Percentiles rank a stretch among this genome's conserved stretches.
Evolutionary conservation across 768 basidiomycete species (phyloP).

Genomic region (Mycena alexandri): DNA sequence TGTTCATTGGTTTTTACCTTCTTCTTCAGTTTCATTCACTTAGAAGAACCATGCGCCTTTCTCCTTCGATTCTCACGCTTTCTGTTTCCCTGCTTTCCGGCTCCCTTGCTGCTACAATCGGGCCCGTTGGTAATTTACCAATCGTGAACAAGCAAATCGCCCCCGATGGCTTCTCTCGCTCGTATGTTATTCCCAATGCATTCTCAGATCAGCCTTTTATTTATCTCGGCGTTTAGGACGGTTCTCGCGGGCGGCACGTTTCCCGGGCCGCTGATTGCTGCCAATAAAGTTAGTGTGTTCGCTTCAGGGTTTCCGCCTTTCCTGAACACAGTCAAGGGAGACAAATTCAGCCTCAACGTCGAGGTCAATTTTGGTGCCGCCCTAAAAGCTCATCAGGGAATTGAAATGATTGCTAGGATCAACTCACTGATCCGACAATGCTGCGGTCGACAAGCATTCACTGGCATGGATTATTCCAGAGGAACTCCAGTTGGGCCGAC

Average conservation of each 20-base stretch:
- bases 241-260: conserved; percentile 47
- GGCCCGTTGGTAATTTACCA: conserved; percentile 49
- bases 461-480: conserved; percentile 58
- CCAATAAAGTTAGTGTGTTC: conserved; percentile 44
- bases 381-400: conserved; percentile 33
- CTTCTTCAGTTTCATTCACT: neutral
- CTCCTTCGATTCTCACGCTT: neutral
- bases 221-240: conserved; percentile 7
- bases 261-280: conserved; percentile 44
- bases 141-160: conserved; percentile 58
- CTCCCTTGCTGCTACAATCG: conserved; percentile 41
- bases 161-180: conserved; percentile 64
- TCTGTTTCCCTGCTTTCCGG: conserved; percentile 43
- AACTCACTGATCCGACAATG: conserved; percentile 63
- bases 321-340: conserved; percentile 47
- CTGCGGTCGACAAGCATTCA: conserved; percentile 61
- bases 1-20: neutral
- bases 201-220: conserved; percentile 31
- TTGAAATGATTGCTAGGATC: conserved; percentile 35
- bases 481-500: conserved; percentile 54
- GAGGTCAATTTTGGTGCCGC: neutral
- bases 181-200: conserved; percentile 44
- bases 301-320: neutral
- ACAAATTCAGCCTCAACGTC: conserved; percentile 61
- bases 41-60: conserved; percentile 1